A percentile compares a stretch with the other conserved stretches of the same genome.
These are phyloP conservation scores for Phytophthora pini DNA, from an alignment of 352 stramenopile species.

Conservation along the genomic window DNA sequence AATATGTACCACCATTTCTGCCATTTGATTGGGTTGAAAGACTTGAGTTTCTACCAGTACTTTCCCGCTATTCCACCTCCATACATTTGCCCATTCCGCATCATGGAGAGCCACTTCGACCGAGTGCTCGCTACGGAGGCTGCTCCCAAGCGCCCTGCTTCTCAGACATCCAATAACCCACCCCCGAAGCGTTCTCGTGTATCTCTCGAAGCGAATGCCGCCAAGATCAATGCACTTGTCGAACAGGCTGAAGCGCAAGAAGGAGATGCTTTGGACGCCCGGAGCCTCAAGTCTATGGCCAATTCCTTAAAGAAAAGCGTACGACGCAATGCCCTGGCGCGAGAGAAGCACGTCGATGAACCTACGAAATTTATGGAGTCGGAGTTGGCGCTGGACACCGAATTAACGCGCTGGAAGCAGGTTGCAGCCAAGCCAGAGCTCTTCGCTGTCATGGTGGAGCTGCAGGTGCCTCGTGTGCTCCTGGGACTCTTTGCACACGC, in stretches of 20 bases:
- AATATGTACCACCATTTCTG: too few relatives aligned
- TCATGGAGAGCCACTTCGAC: conserved; percentile 72
- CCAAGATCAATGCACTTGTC: conserved; percentile 55
- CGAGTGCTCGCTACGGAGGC: conserved; percentile 51
- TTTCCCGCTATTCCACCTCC: background rate
- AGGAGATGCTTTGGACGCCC: conserved; percentile 66
- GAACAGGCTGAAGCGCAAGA: conserved; percentile 51
- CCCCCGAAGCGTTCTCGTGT: conserved; percentile 29
- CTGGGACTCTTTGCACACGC: conserved; percentile 83
- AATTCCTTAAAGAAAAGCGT: conserved; percentile 75
- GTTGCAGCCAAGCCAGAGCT: conserved; percentile 72
- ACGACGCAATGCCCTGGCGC: conserved; percentile 77
- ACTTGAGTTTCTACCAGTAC: conserved; percentile 2
- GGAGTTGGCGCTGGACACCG: conserved; percentile 70
- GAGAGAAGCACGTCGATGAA: conserved; percentile 80
- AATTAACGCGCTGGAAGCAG: conserved; percentile 61
- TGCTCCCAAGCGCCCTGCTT: conserved; percentile 33
- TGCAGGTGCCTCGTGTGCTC: conserved; percentile 70
- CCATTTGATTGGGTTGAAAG: too few relatives aligned
- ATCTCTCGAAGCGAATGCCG: conserved; percentile 16
- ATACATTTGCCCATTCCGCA: conserved; percentile 1
- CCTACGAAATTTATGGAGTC: conserved; percentile 87
- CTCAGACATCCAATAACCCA: background rate
- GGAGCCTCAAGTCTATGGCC: conserved; percentile 75
- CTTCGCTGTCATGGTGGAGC: conserved; percentile 57